Conservation (phyloP, 768 basidiomycete species). For the Naematelia encephala region DNA sequence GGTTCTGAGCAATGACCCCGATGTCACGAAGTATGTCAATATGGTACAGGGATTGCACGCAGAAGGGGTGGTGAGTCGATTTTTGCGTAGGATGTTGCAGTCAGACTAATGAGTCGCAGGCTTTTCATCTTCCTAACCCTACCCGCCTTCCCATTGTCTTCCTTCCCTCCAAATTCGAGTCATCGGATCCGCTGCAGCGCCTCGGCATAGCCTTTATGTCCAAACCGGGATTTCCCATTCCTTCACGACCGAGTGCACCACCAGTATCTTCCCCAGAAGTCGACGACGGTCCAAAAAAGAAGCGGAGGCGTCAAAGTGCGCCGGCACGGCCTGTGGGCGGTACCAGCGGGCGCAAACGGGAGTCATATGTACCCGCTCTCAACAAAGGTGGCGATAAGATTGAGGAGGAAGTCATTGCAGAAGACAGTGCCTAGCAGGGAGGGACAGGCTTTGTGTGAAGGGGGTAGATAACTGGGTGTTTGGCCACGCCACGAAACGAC, state of each 20-base stretch:
- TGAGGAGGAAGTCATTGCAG: slow-evolving; percentile 10
- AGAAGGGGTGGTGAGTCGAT: slow-evolving; percentile 38
- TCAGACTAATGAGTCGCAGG: slow-evolving; percentile 16
- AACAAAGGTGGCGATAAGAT: neutral
- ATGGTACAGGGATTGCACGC: slow-evolving; percentile 42
- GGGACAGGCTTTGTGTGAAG: neutral
- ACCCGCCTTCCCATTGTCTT: slow-evolving; percentile 36
- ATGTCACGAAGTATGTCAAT: slow-evolving; percentile 27
- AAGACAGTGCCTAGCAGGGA: slow-evolving; percentile 2
- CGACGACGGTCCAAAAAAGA: slow-evolving; percentile 24
- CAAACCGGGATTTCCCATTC: slow-evolving; percentile 26
- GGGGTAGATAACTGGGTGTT: neutral
- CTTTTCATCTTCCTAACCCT: slow-evolving; percentile 35
- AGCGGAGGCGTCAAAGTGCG: slow-evolving; percentile 35
- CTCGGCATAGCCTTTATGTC: slow-evolving; percentile 44
- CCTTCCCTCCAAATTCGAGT: slow-evolving; percentile 46
- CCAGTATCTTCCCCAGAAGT: neutral
- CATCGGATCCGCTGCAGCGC: slow-evolving; percentile 34
- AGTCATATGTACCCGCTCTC: neutral
- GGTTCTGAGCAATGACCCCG: slow-evolving; percentile 40
- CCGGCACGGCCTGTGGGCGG: slow-evolving; percentile 11
- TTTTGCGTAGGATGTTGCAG: neutral
- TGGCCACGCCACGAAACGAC: neutral
- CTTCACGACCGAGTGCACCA: slow-evolving; percentile 1
- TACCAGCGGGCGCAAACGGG: neutral